Conservation (phyloP, 1,284 basidiomycete species). For the Ceratorhiza oryzae-sativae region DNA sequence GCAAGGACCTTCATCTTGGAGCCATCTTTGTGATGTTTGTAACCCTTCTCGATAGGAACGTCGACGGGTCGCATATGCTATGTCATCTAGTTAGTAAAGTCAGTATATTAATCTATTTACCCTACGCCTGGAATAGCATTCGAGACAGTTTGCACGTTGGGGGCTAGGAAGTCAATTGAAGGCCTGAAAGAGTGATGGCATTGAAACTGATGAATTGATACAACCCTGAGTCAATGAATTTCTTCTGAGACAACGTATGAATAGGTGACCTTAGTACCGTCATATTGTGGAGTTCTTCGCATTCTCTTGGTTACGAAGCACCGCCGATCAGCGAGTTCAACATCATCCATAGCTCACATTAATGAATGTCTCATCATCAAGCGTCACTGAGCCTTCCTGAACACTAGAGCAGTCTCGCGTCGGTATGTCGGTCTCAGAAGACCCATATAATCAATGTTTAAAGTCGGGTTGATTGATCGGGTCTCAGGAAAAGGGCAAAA, state of each 20-base stretch:
- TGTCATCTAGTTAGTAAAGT: too few species aligned
- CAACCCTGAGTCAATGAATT: background rate
- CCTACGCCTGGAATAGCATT: constrained; percentile 53
- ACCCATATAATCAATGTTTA: too few species aligned
- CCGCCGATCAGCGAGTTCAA: too few species aligned
- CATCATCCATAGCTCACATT: too few species aligned
- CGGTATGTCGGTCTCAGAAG: too few species aligned
- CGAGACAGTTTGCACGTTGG: constrained; percentile 53
- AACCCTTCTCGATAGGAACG: constrained; percentile 57
- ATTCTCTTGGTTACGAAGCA: too few species aligned
- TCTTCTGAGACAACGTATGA: background rate
- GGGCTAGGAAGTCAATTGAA: constrained; percentile 23
- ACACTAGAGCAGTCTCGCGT: too few species aligned
- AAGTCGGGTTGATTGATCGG: too few species aligned
- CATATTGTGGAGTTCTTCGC: too few species aligned
- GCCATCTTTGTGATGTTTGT: constrained; percentile 60
- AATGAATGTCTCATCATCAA: too few species aligned
- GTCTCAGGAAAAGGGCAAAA: too few species aligned
- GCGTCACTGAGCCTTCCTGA: too few species aligned
- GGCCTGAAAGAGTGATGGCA: background rate
- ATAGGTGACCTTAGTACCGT: background rate
- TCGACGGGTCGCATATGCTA: constrained; percentile 56
- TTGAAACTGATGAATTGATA: background rate
- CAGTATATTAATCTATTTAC: background rate
- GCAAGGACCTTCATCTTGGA: constrained; percentile 71